Conservation (phyloP, 164 flowering plant genomes). For the Malania oleifera region DNA sequence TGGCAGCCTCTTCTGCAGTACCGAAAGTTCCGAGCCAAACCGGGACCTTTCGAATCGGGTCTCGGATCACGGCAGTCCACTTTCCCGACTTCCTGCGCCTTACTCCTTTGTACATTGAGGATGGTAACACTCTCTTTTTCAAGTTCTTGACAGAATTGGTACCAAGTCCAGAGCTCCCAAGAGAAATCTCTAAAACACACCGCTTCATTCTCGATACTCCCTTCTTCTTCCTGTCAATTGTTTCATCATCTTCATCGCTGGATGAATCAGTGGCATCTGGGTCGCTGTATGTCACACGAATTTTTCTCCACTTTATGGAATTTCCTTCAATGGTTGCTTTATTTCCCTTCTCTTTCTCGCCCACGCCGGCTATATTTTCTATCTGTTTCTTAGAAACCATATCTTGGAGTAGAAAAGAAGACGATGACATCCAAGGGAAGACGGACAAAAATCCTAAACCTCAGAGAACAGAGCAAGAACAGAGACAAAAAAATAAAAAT, state of each 20-base stretch:
- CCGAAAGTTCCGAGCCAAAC: slow-evolving; percentile 32
- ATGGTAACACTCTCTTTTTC: not conserved
- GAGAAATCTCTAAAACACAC: slow-evolving; percentile 7
- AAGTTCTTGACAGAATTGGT: not conserved
- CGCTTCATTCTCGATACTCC: not conserved
- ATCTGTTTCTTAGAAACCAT: too few relatives aligned
- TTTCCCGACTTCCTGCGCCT: slow-evolving; percentile 33
- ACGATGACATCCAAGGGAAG: too few relatives aligned
- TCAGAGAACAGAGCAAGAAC: too few relatives aligned
- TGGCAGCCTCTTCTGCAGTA: slow-evolving; percentile 31
- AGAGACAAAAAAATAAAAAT: not conserved
- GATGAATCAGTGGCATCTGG: slow-evolving; percentile 37
- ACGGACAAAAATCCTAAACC: too few relatives aligned
- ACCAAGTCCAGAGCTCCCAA: not conserved
- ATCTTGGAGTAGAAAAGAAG: too few relatives aligned
- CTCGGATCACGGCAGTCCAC: slow-evolving; percentile 30
- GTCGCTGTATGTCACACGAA: slow-evolving; percentile 22
- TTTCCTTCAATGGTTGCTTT: not conserved
- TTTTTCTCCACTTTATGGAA: slow-evolving; percentile 5
- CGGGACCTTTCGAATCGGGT: slow-evolving; percentile 17
- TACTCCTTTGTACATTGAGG: slow-evolving; percentile 24
- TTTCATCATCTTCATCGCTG: slow-evolving; percentile 20
- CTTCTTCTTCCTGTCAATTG: not conserved
- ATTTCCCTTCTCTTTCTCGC: not conserved
- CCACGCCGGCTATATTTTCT: too few relatives aligned